These are phyloP conservation scores for Brasenia schreberi DNA, from an alignment of 164 flowering plant species.

Conservation along the genomic window DNA sequence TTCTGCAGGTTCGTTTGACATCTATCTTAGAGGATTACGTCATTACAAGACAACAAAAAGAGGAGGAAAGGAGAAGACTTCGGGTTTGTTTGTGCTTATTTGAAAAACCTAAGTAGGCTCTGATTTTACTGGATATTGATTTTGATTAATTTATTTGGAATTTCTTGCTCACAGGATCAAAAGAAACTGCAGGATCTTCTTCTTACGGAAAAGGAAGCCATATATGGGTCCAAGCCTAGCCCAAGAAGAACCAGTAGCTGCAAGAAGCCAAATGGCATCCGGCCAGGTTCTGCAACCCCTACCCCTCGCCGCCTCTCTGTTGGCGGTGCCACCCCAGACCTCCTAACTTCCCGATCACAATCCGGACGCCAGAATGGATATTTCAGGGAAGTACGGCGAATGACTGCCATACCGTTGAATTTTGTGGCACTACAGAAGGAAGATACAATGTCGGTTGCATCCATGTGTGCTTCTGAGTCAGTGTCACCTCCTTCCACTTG, in stretches of 20 bases:
- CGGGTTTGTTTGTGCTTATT: constrained; percentile 31
- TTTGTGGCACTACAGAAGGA: constrained; percentile 72
- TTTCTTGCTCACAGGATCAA: constrained; percentile 44
- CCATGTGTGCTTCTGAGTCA: constrained; percentile 62
- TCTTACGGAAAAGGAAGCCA: constrained; percentile 71
- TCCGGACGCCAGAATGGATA: constrained; percentile 85
- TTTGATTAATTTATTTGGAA: too few species aligned
- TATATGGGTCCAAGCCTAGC: constrained; percentile 88
- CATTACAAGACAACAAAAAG: constrained; percentile 53
- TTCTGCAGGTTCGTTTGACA: constrained; percentile 49
- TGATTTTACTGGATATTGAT: background rate
- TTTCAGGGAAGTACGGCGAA: constrained; percentile 71
- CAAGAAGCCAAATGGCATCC: constrained; percentile 52
- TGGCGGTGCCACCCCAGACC: constrained; percentile 52
- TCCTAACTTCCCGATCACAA: constrained; percentile 68
- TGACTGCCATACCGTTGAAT: constrained; percentile 68
- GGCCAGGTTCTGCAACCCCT: constrained; percentile 63
- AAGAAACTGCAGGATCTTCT: constrained; percentile 86
- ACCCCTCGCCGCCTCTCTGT: constrained; percentile 65
- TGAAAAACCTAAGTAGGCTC: background rate
- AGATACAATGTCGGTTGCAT: constrained; percentile 70
- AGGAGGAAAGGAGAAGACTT: constrained; percentile 66
- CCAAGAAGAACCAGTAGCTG: constrained; percentile 67
- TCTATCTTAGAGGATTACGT: constrained; percentile 75
- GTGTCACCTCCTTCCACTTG: constrained; percentile 49